Evolutionary conservation across 2,329 filamentous ascomycete species (phyloP).

Genomic region (Hyphodiscus sp.): DNA sequence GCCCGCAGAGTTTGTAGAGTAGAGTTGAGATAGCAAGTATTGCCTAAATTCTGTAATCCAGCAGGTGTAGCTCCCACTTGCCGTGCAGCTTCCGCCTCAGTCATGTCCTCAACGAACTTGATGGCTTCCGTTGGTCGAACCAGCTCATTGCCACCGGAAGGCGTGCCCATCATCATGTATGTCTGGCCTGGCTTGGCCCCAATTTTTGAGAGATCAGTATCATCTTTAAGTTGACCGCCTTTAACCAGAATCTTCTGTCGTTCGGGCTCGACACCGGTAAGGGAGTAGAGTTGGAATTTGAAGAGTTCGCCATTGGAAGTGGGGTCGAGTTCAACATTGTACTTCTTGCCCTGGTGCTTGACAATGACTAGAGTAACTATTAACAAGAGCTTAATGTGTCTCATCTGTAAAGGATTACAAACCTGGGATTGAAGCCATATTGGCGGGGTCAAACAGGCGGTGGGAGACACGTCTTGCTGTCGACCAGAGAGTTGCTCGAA

Average conservation of each 20-base stretch:
- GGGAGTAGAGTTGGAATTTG: conserved; percentile 90
- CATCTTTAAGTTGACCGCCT: conserved; percentile 91
- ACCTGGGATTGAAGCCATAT: conserved; percentile 31
- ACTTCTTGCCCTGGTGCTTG: conserved; percentile 92
- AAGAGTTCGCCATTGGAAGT: conserved; percentile 82
- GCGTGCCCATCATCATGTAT: conserved; percentile 96
- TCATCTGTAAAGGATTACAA: conserved; percentile 6
- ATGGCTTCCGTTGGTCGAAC: conserved; percentile 72
- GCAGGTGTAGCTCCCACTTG: conserved; percentile 79
- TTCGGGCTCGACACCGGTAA: conserved; percentile 93
- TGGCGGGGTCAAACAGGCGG: conserved; percentile 20
- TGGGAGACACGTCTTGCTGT: conserved; percentile 7
- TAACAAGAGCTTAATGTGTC: conserved; percentile 9
- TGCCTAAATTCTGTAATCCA: conserved; percentile 86
- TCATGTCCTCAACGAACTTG: conserved; percentile 97
- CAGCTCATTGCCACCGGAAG: conserved; percentile 53
- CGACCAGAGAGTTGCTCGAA: background rate
- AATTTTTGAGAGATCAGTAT: conserved; percentile 77
- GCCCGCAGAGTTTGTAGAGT: conserved; percentile 85
- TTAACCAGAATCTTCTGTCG: conserved; percentile 95
- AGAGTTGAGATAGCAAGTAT: conserved; percentile 98
- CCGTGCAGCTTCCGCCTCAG: conserved; percentile 80
- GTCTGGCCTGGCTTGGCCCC: conserved; percentile 78
- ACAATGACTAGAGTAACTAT: conserved; percentile 61
- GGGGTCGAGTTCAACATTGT: conserved; percentile 88